phyloP scores from a whole-genome alignment of 2,329 filamentous ascomycete genomes.

The Fusarium proliferatum region DNA sequence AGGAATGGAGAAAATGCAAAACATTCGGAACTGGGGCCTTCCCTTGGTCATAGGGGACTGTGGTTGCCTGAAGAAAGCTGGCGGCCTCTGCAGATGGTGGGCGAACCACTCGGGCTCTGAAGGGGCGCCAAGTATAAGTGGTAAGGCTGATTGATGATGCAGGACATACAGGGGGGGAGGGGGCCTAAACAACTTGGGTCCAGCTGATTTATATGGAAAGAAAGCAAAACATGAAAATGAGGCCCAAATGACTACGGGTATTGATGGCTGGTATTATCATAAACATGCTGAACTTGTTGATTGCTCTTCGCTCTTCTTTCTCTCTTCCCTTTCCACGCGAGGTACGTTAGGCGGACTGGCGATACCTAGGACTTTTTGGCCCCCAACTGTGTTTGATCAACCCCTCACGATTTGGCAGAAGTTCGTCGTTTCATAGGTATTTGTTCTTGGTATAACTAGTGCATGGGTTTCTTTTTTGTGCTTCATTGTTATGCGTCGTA shows the following conservation, averaged over 20 bases:
- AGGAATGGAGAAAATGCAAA: conserved; percentile 17
- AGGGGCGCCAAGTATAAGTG: not conserved
- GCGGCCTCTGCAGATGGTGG: conserved; percentile 6
- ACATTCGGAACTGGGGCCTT: conserved; percentile 9
- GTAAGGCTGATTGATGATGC: not conserved
- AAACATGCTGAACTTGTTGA: not conserved
- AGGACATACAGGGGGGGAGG: not conserved
- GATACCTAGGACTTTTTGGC: conserved; percentile 4
- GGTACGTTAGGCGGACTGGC: not conserved
- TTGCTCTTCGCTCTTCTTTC: not conserved
- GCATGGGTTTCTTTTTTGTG: not conserved
- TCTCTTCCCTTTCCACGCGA: not conserved
- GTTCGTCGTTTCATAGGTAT: not conserved
- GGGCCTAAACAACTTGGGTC: not conserved
- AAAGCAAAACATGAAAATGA: not conserved
- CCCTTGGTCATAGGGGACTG: conserved; percentile 7
- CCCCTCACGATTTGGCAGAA: not conserved
- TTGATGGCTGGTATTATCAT: not conserved
- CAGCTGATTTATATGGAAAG: not conserved
- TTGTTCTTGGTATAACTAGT: not conserved
- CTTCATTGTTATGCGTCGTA: not conserved
- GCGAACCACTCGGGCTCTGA: conserved; percentile 9
- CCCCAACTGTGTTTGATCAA: not conserved
- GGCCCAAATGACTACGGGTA: not conserved
- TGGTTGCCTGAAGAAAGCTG: conserved; percentile 9